These are phyloP conservation scores for Epicoccum nigrum DNA, from an alignment of 2,329 filamentous ascomycete genomes.

Conservation along the genomic window DNA sequence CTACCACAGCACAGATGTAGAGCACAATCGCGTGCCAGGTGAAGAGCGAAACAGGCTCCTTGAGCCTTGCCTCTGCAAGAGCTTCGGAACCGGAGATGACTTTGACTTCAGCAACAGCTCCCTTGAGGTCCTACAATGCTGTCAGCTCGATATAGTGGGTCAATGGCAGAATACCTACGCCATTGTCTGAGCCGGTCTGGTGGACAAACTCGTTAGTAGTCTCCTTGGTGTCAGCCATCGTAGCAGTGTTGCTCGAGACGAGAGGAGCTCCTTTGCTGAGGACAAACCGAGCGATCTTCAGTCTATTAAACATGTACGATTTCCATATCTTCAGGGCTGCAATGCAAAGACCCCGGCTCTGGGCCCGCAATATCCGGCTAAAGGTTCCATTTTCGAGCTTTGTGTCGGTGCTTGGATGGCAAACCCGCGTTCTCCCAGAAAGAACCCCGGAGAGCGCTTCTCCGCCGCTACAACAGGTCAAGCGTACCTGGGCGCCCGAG, in stretches of 20 bases:
- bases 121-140: slow-evolving; percentile 19
- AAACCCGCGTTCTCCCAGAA: slow-evolving; percentile 14
- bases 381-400: slow-evolving; percentile 12
- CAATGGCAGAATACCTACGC: slow-evolving; percentile 12
- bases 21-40: slow-evolving; percentile 28
- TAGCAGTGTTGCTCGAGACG: slow-evolving; percentile 12
- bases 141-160: not conserved
- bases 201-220: slow-evolving; percentile 12
- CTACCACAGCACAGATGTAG: slow-evolving; percentile 32
- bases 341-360: slow-evolving; percentile 15
- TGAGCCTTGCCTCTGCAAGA: slow-evolving; percentile 61
- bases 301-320: slow-evolving; percentile 23
- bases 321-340: slow-evolving; percentile 5
- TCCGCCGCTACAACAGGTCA: slow-evolving; percentile 7
- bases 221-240: slow-evolving; percentile 27
- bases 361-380: slow-evolving; percentile 23
- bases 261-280: slow-evolving; percentile 19
- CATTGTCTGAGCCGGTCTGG: slow-evolving; percentile 21
- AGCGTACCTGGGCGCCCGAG: slow-evolving; percentile 1
- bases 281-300: slow-evolving; percentile 7
- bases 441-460: slow-evolving; percentile 3
- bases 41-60: slow-evolving; percentile 54
- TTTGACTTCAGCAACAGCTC: slow-evolving; percentile 47
- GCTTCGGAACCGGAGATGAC: slow-evolving; percentile 60
- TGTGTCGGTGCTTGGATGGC: slow-evolving; percentile 18